phyloP scores from a whole-genome alignment of 2,329 filamentous ascomycete genomes.

The Capronia coronata region DNA sequence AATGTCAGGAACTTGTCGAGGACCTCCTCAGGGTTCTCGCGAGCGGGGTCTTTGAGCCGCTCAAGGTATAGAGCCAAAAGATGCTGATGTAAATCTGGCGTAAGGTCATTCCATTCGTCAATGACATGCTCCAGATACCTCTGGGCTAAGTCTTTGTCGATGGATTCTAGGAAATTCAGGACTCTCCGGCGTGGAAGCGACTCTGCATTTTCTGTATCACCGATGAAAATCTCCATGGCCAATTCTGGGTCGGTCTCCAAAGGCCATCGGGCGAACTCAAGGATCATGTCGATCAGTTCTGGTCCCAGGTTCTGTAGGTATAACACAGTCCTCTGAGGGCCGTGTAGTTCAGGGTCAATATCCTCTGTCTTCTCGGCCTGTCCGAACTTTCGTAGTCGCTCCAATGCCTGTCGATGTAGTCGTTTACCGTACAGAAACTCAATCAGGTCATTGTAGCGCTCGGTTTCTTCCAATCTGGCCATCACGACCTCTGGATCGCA shows the following conservation, averaged over 20 bases:
- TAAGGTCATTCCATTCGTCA: slow-evolving; percentile 73
- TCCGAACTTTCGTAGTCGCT: slow-evolving; percentile 75
- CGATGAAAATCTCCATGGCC: slow-evolving; percentile 88
- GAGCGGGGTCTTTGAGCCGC: slow-evolving; percentile 38
- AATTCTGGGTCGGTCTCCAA: slow-evolving; percentile 63
- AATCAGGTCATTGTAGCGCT: slow-evolving; percentile 87
- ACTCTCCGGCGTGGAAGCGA: slow-evolving; percentile 72
- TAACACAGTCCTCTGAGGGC: slow-evolving; percentile 73
- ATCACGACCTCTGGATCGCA: slow-evolving; percentile 95
- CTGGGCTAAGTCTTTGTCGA: slow-evolving; percentile 66
- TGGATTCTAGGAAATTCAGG: slow-evolving; percentile 62
- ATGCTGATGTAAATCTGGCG: slow-evolving; percentile 78
- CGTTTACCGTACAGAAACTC: slow-evolving; percentile 96
- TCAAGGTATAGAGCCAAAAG: slow-evolving; percentile 67
- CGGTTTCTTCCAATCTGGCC: slow-evolving; percentile 80
- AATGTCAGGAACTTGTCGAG: slow-evolving; percentile 66
- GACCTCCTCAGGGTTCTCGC: slow-evolving; percentile 50
- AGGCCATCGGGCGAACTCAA: slow-evolving; percentile 89
- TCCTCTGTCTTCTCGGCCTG: slow-evolving; percentile 43
- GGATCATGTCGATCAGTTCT: slow-evolving; percentile 79
- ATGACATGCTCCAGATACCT: slow-evolving; percentile 88
- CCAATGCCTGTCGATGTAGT: slow-evolving; percentile 78
- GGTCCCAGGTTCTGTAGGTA: slow-evolving; percentile 88
- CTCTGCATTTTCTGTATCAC: slow-evolving; percentile 92
- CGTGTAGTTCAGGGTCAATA: slow-evolving; percentile 55